Evolutionary conservation across 768 basidiomycete species (phyloP), one percentile per base, ranked within the genome.

Genomic region (Myochromella boudieri): DNA sequence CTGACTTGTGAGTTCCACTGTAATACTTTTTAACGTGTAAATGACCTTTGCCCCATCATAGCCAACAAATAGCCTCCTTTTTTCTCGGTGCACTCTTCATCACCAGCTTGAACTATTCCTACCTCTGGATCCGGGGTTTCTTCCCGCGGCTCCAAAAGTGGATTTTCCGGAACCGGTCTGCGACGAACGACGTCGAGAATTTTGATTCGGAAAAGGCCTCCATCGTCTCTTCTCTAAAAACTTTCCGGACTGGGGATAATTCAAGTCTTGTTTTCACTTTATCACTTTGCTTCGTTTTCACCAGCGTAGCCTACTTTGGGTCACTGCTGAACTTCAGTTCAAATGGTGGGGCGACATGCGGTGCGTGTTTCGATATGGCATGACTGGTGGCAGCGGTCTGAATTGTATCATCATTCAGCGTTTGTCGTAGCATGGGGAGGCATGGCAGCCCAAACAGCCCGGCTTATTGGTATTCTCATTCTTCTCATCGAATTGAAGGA

Each of bases 361-460:
- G 54, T 46, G 39, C 18, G 43, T 37, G 24, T 26, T 15, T 18
- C 8, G 14, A 29, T 12, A 10, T 1, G 15, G 15, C 22, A 7
- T 7, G 18, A 34, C n/a, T 12, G 15, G 6, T 28, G 2, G 5
- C 7, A 14, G 8, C n/a, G 3, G n/a, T 31, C 21, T 37, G 10
- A 42, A 5, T 25, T 17, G 12, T 4, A 24, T 25, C 27, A 21
- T 26, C 14, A 15, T 21, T 6, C 7, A 55, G 54, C 54, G 12
- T 55, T 55, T 37, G 38, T 55, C 27, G 47, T 55, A 1, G 50
- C 54, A 1, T 55, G 49, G 46, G 54, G 54, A 25, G 54, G 54
- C 25, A 48, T 55, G 49, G 47, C 54, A 26, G 32, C 54, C 12
- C 50, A 55, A 31, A 51, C 54, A 25, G 54, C 54, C n/a, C 27